phyloP scores from a whole-genome alignment of 2,329 filamentous ascomycete species.

The Fusarium haematococcum region DNA sequence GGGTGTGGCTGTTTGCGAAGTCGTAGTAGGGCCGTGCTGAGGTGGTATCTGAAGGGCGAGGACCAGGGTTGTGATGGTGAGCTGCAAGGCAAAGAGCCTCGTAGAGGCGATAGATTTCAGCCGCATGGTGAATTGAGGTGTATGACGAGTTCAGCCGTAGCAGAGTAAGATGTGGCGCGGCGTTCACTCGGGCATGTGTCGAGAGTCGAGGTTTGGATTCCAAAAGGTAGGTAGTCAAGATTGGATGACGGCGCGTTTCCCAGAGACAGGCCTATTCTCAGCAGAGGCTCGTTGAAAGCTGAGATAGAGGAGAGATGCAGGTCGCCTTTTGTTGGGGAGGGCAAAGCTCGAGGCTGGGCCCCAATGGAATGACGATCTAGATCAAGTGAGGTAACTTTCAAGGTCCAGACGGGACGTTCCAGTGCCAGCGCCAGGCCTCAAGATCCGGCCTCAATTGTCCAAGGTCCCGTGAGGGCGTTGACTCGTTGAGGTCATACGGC shows the following conservation, averaged over 20 bases:
- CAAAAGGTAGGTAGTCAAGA: background rate
- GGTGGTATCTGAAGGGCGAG: constrained; percentile 30
- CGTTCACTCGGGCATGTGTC: background rate
- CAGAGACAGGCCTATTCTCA: background rate
- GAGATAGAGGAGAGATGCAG: background rate
- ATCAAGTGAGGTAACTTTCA: constrained; percentile 22
- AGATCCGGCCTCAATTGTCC: constrained; percentile 24
- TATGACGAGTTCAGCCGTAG: background rate
- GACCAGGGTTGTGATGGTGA: constrained; percentile 23
- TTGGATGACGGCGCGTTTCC: background rate
- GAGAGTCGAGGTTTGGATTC: background rate
- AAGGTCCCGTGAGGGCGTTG: constrained; percentile 39
- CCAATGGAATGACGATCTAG: constrained; percentile 7
- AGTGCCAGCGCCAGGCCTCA: constrained; percentile 10
- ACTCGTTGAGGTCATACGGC: constrained; percentile 43
- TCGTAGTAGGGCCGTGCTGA: background rate
- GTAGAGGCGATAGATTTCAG: background rate
- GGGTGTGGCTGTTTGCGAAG: constrained; percentile 59
- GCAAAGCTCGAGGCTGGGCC: background rate
- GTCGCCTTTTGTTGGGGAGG: constrained; percentile 11
- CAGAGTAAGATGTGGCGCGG: background rate
- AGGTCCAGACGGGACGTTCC: background rate
- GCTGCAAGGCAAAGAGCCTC: constrained; percentile 31
- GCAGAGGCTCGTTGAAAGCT: background rate
- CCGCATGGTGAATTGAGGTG: constrained; percentile 19